These are phyloP conservation scores for Triticum monococcum DNA, from an alignment of 176 grass and related monocot species.

Conservation along the genomic window DNA sequence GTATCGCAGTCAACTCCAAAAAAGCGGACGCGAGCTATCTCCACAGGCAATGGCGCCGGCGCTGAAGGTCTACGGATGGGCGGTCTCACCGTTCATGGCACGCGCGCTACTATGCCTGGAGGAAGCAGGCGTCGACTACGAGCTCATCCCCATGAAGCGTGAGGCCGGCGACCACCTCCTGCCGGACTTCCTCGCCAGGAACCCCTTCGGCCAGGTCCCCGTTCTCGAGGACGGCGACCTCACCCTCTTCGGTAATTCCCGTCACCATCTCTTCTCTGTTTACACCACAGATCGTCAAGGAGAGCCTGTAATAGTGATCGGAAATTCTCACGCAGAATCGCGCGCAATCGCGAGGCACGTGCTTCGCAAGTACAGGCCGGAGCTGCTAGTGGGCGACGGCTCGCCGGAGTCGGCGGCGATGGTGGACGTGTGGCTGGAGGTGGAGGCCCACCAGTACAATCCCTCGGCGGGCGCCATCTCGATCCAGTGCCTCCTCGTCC, in stretches of 20 bases:
- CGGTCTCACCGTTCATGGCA: conserved; percentile 40
- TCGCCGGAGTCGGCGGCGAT: background rate
- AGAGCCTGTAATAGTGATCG: background rate
- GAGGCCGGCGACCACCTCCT: conserved; percentile 20
- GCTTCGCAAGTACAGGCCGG: conserved; percentile 21
- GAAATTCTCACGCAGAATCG: background rate
- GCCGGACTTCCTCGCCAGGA: conserved; percentile 45
- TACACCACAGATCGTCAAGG: background rate
- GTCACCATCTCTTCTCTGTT: background rate
- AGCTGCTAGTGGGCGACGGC: background rate
- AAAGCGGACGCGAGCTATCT: background rate
- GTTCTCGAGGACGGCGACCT: conserved; percentile 38
- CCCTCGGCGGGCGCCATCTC: background rate
- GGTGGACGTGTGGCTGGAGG: conserved; percentile 34
- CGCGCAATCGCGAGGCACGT: conserved; percentile 23
- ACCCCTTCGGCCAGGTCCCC: conserved; percentile 34
- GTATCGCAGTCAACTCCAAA: background rate
- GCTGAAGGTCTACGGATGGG: conserved; percentile 38
- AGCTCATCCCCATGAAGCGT: conserved; percentile 31
- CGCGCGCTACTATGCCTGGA: conserved; percentile 41
- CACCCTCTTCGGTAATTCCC: conserved; percentile 10
- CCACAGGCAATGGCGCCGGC: background rate
- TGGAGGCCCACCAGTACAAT: conserved; percentile 26
- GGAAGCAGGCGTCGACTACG: conserved; percentile 46
- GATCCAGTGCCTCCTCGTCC: background rate